Evolutionary conservation across 306 rosid species (phyloP).

Genomic region (Trifolium dubium): DNA sequence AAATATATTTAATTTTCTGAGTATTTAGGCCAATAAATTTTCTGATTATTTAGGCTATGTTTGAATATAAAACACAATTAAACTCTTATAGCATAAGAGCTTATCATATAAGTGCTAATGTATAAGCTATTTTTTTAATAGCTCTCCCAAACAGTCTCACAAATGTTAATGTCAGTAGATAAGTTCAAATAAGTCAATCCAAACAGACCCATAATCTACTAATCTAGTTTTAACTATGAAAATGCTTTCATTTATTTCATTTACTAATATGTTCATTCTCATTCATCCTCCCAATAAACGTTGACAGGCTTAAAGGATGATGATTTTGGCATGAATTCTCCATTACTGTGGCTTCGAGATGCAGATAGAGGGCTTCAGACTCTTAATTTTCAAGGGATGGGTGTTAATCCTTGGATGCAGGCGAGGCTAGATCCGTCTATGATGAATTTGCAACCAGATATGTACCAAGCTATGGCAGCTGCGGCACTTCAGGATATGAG

Average conservation of each 20-base stretch:
- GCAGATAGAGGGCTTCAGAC: constrained; percentile 79
- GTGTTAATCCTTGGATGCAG: constrained; percentile 92
- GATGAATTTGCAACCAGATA: constrained; percentile 78
- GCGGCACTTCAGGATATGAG: constrained; percentile 96
- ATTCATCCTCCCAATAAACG: neutral
- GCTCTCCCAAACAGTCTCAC: neutral
- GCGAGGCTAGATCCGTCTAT: constrained; percentile 80
- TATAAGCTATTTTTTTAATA: neutral
- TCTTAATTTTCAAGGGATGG: constrained; percentile 77
- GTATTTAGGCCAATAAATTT: neutral
- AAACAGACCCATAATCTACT: neutral
- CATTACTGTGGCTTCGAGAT: constrained; percentile 81
- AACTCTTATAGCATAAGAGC: neutral
- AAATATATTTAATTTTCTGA: neutral
- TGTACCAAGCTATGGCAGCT: constrained; percentile 93
- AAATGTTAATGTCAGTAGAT: neutral
- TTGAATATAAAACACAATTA: neutral
- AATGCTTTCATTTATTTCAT: neutral
- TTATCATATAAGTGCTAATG: neutral
- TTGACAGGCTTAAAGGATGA: constrained; percentile 82
- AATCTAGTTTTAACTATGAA: constrained; percentile 19
- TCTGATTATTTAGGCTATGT: neutral
- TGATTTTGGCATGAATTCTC: constrained; percentile 79
- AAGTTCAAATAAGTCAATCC: neutral
- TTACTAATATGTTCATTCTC: constrained; percentile 1